Conservation (phyloP, 169 alveolate genomes). For the Plasmodium gaboni region DNA sequence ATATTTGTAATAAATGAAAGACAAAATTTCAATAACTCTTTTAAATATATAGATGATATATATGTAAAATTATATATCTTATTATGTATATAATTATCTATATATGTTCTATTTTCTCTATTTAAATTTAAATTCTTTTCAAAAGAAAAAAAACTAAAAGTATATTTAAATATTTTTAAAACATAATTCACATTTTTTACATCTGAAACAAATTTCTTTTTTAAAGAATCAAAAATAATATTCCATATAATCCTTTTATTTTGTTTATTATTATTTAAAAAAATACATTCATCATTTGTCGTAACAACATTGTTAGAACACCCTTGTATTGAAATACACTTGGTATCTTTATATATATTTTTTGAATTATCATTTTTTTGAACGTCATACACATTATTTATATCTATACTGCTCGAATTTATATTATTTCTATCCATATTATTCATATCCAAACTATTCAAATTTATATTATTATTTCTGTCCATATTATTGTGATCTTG, state of each 20-base stretch:
- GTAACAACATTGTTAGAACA: no score
- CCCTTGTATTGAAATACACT: neutral
- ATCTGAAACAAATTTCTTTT: slow-evolving; percentile 25
- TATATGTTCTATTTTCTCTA: neutral
- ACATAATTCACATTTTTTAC: slow-evolving; percentile 62
- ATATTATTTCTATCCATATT: no score
- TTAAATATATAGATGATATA: slow-evolving; percentile 51
- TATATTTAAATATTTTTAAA: slow-evolving; percentile 40
- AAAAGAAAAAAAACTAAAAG: slow-evolving; percentile 57
- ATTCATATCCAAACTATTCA: no score
- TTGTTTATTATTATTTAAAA: slow-evolving; percentile 52
- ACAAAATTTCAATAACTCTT: slow-evolving; percentile 50
- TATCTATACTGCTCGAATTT: neutral
- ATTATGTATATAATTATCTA: slow-evolving; percentile 6
- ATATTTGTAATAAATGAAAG: slow-evolving; percentile 21
- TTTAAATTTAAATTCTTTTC: slow-evolving; percentile 22
- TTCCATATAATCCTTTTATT: slow-evolving; percentile 53
- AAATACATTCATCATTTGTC: slow-evolving; percentile 31
- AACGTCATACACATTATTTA: neutral
- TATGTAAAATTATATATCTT: slow-evolving; percentile 21
- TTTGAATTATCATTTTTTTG: neutral
- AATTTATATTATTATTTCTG: slow-evolving; percentile 23
- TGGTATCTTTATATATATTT: neutral
- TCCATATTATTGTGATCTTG: neutral
- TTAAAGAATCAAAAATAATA: slow-evolving; percentile 49